phyloP scores from a whole-genome alignment of 1,284 basidiomycete species.

The Ustilago loliicola region DNA sequence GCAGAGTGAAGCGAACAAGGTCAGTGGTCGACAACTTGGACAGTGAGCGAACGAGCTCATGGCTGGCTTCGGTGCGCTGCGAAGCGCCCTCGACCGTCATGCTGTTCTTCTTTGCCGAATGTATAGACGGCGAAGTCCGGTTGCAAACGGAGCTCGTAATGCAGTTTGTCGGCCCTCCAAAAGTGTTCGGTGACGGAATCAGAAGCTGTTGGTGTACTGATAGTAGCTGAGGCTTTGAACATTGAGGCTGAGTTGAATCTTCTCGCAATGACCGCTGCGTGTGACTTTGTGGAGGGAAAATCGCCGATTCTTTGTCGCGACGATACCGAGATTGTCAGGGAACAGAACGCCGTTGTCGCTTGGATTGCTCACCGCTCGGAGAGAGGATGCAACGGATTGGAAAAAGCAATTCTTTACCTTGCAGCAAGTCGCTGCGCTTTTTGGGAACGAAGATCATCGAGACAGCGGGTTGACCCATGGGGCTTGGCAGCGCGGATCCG shows the following conservation, averaged over 20 bases:
- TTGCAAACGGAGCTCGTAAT: neutral
- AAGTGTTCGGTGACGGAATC: neutral
- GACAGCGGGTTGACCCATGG: too few species aligned
- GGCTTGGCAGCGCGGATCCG: too few species aligned
- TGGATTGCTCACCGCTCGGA: too few species aligned
- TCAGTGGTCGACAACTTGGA: constrained; percentile 25
- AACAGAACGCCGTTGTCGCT: too few species aligned
- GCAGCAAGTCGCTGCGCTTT: too few species aligned
- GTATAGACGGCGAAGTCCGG: neutral
- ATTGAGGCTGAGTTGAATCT: constrained; percentile 16
- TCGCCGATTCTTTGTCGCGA: constrained; percentile 3
- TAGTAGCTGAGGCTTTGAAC: neutral
- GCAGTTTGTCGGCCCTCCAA: neutral
- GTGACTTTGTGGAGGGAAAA: constrained; percentile 12
- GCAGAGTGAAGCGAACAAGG: constrained; percentile 39
- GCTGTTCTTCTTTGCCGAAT: neutral
- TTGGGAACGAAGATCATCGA: too few species aligned
- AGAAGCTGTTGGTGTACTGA: neutral
- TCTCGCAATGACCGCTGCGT: neutral
- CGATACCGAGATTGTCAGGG: too few species aligned
- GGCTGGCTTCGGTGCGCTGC: constrained; percentile 9
- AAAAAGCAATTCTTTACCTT: too few species aligned
- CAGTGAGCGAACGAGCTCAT: constrained; percentile 26
- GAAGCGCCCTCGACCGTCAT: constrained; percentile 18
- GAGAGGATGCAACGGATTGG: too few species aligned